Evolutionary conservation across 805 yeast genomes (phyloP).

Genomic region (Metschnikowia drakensbergensis): DNA sequence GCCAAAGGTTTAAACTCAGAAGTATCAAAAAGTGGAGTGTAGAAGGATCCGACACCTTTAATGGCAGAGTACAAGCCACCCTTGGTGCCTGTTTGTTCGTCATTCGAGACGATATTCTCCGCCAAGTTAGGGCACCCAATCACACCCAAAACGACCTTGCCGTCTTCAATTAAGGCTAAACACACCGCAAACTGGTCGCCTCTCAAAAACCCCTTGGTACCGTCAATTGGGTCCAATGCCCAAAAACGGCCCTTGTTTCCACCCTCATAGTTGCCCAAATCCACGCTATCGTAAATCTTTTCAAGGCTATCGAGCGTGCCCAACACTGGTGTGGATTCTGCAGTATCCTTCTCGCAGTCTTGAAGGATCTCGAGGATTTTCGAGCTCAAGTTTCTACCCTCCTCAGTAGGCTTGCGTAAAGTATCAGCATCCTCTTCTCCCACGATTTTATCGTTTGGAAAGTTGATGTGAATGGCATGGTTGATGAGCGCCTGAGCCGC

Average conservation of each 20-base stretch:
- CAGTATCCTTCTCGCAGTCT: constrained; percentile 48
- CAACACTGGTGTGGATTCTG: constrained; percentile 25
- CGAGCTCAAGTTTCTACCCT: constrained; percentile 44
- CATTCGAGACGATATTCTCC: constrained; percentile 40
- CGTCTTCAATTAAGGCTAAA: constrained; percentile 81
- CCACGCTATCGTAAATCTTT: constrained; percentile 63
- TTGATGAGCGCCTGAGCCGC: constrained; percentile 94
- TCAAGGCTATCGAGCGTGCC: constrained; percentile 44
- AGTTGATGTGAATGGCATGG: constrained; percentile 71
- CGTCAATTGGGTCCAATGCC: constrained; percentile 98
- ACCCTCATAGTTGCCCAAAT: constrained; percentile 75
- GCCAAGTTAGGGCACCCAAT: constrained; percentile 95
- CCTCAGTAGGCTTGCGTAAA: constrained; percentile 42
- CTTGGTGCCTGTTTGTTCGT: constrained; percentile 30
- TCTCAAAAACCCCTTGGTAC: constrained; percentile 91
- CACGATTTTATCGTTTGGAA: constrained; percentile 82
- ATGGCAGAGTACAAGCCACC: constrained; percentile 81
- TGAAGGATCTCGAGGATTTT: constrained; percentile 59
- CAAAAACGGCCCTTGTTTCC: constrained; percentile 81
- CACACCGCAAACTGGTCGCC: constrained; percentile 98
- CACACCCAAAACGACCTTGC: constrained; percentile 81
- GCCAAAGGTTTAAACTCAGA: constrained; percentile 33
- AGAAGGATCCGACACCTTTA: constrained; percentile 63
- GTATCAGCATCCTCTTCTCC: constrained; percentile 90
- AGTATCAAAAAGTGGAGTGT: constrained; percentile 37